Conservation (phyloP, 2,329 filamentous ascomycete genomes). For the Curvularia eragrostidis region DNA sequence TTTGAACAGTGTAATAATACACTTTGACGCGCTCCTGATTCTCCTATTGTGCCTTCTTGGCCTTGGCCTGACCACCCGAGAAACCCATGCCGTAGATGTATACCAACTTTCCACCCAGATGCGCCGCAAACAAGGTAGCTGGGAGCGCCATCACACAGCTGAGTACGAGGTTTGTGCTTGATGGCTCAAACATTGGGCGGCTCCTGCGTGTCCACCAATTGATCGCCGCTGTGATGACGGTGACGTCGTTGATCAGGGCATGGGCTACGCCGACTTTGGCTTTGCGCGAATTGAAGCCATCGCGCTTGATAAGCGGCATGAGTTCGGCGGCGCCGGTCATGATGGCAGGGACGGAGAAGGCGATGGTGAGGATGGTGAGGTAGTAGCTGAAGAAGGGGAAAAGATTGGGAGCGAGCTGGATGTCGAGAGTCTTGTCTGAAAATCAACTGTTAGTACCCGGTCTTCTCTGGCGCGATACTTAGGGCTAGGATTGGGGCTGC, state of each 20-base stretch:
- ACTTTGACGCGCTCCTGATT: background rate
- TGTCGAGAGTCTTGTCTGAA: constrained; percentile 38
- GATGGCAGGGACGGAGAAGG: constrained; percentile 43
- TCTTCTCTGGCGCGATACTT: background rate
- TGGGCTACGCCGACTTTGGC: constrained; percentile 53
- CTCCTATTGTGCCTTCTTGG: constrained; percentile 35
- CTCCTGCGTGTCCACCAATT: constrained; percentile 54
- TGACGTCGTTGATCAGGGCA: constrained; percentile 53
- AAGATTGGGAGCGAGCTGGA: constrained; percentile 36
- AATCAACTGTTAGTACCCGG: constrained; percentile 3
- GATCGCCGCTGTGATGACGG: constrained; percentile 49
- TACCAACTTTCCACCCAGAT: constrained; percentile 53
- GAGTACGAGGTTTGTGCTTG: constrained; percentile 46
- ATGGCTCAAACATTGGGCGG: constrained; percentile 45
- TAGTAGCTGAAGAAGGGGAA: constrained; percentile 54
- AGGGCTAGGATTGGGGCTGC: background rate
- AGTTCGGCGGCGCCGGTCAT: constrained; percentile 48
- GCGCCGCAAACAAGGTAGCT: constrained; percentile 50
- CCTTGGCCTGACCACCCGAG: constrained; percentile 30
- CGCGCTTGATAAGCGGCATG: constrained; percentile 51
- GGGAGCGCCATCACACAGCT: constrained; percentile 47
- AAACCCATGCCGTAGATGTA: constrained; percentile 57
- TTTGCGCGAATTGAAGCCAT: constrained; percentile 53
- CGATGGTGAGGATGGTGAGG: constrained; percentile 51
- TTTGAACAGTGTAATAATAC: background rate